A percentile compares a stretch with the other conserved stretches of the same genome.
These are phyloP conservation scores for Chrysosporium queenslandicum DNA, from an alignment of 2,329 filamentous ascomycete species.

Conservation along the genomic window DNA sequence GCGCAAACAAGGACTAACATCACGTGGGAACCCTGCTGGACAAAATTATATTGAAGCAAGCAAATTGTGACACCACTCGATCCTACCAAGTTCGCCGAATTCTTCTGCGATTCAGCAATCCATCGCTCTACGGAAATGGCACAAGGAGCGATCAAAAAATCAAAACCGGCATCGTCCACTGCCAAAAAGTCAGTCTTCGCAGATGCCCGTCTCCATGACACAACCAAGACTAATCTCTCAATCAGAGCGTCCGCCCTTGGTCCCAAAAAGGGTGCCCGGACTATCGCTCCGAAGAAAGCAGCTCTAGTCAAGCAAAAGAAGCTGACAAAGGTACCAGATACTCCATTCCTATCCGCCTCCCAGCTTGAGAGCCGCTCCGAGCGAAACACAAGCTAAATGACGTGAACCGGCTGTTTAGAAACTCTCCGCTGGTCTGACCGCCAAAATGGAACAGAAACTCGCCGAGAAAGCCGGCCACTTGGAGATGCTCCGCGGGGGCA, in stretches of 20 bases:
- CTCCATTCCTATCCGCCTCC: too few relatives aligned
- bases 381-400: too few relatives aligned
- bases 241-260: conserved; percentile 25
- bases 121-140: conserved; percentile 29
- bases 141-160: conserved; percentile 42
- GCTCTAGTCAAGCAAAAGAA: conserved; percentile 51
- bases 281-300: conserved; percentile 58
- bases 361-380: too few relatives aligned
- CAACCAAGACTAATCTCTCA: background rate
- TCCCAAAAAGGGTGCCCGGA: conserved; percentile 49
- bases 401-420: conserved; percentile 38
- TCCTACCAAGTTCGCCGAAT: background rate
- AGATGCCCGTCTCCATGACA: too few relatives aligned
- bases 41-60: background rate
- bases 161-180: conserved; percentile 25
- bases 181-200: conserved; percentile 34
- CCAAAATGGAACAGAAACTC: conserved; percentile 57
- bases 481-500: conserved; percentile 57
- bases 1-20: background rate
- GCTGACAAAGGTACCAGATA: conserved; percentile 53
- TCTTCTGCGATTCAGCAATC: background rate
- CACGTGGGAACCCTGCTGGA: background rate
- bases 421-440: conserved; percentile 51
- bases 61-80: too few relatives aligned
- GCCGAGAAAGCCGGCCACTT: conserved; percentile 60